These are phyloP conservation scores for Globisporangium okanoganense DNA, from an alignment of 352 stramenopile species.

Conservation along the genomic window DNA sequence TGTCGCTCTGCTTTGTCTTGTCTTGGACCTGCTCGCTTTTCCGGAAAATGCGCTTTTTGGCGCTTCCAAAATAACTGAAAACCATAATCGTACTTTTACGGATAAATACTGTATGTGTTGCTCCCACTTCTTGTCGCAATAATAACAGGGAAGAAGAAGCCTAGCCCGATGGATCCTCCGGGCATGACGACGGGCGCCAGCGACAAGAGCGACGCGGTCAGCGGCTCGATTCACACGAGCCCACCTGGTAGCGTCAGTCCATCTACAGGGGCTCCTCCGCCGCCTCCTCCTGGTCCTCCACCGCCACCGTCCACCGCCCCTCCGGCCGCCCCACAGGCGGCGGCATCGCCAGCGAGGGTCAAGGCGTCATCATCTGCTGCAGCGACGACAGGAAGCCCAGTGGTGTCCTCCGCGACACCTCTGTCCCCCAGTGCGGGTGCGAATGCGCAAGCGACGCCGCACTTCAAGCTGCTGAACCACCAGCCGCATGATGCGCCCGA, in stretches of 20 bases:
- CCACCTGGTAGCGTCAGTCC: background rate
- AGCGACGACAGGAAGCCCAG: conserved; percentile 1
- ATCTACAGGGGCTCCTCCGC: conserved; percentile 20
- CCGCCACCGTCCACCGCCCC: conserved; percentile 19
- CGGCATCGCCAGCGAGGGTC: conserved; percentile 11
- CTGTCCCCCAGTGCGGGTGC: conserved; percentile 25
- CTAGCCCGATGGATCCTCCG: conserved; percentile 8
- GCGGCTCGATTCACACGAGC: background rate
- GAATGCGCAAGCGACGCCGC: conserved; percentile 28
- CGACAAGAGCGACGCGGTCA: background rate
- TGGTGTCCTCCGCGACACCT: conserved; percentile 21
- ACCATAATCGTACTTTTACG: background rate
- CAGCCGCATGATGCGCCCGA: conserved; percentile 67
- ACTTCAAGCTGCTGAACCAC: conserved; percentile 74
- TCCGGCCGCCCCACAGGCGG: conserved; percentile 8
- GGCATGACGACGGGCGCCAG: background rate
- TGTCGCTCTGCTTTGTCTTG: background rate
- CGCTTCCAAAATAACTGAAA: conserved; percentile 1
- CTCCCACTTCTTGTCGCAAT: background rate
- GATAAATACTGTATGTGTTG: no score
- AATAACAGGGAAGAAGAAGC: background rate
- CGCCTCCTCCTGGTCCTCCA: conserved; percentile 35
- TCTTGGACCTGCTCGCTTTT: background rate
- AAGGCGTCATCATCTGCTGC: conserved; percentile 9
- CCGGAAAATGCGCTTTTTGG: conserved; percentile 1